Evolutionary conservation across 2,329 filamentous ascomycete species (phyloP), one percentile per base, ranked within the genome.

Genomic region (Akanthomyces muscarius): DNA sequence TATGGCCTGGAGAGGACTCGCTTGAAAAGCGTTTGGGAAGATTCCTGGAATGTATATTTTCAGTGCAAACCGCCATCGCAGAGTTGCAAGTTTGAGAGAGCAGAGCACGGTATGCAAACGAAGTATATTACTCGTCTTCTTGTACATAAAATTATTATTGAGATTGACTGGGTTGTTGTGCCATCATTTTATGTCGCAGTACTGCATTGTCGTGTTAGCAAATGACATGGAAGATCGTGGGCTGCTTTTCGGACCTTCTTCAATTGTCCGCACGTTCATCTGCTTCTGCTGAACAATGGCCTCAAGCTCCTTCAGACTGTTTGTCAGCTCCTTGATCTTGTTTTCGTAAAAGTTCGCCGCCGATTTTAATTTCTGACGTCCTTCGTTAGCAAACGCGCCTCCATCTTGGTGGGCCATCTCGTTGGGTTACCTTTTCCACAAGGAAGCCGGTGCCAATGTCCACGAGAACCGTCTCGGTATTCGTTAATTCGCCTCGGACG

Each of bases 401-500:
- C 23, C 13, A 14, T 11, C 16, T 51, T n/a, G 28, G 42, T 33
- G 11, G 23, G 53, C 30, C 23, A 5, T 23, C 18, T 6, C 23
- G 16, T 5, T 1, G 13, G 33, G 67, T 28, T 61, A 89, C 89
- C 86, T 99, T 99, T 78, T 98, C 93, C 60, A 98, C 88, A 72
- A 92, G 93, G 74, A 96, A 98, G 0, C 94, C 94, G 0, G 94
- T 98, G 23, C 94, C 94, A 23, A 97, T 87, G 75, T 98, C 94
- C 47, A 98, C 92, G 64, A 98, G 82, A 7, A 97, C 92, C 65
- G 87, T 88, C 63, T 91, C 85, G 1, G 88, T 83, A 74, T 89
- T 86, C 52, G 89, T 83, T 47, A 98, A 81, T 45, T 84, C 88
- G 38, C 94, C 96, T 30, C 90, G 89, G 18, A 99, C 94, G 76